Evolutionary conservation across 345 rosid species (phyloP).

Genomic region (Barbarea vulgaris): DNA sequence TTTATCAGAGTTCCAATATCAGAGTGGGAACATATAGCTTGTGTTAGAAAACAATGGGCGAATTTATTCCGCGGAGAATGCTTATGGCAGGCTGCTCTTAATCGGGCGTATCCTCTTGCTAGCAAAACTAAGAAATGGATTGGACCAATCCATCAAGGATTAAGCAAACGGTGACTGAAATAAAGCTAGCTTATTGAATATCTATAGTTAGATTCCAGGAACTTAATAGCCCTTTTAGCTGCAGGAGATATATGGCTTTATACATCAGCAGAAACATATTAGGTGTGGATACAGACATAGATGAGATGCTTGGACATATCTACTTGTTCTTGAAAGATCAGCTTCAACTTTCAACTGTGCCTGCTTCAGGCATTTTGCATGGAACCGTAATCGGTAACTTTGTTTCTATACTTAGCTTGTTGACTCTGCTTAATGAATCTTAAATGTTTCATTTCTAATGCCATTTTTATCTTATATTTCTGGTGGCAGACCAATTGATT

Average conservation of each 20-base stretch:
- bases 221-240: constrained; percentile 32
- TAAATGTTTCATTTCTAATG: background rate
- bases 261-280: constrained; percentile 63
- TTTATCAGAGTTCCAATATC: constrained; percentile 67
- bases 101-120: constrained; percentile 56
- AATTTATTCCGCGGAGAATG: constrained; percentile 67
- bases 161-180: constrained; percentile 57
- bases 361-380: constrained; percentile 70
- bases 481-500: constrained; percentile 76
- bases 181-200: background rate
- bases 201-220: constrained; percentile 1
- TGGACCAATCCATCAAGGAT: constrained; percentile 78
- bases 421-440: background rate
- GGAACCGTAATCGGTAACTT: constrained; percentile 82
- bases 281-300: constrained; percentile 56
- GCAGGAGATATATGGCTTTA: constrained; percentile 81
- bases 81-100: constrained; percentile 86
- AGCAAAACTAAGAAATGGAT: constrained; percentile 69
- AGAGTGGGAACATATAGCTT: constrained; percentile 64
- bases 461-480: background rate
- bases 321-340: constrained; percentile 87
- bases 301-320: constrained; percentile 83
- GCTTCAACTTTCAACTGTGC: constrained; percentile 62
- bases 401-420: background rate
- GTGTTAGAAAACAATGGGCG: constrained; percentile 79